These are phyloP conservation scores for Lactarius tabidus DNA, from an alignment of 768 basidiomycete species.

Conservation along the genomic window DNA sequence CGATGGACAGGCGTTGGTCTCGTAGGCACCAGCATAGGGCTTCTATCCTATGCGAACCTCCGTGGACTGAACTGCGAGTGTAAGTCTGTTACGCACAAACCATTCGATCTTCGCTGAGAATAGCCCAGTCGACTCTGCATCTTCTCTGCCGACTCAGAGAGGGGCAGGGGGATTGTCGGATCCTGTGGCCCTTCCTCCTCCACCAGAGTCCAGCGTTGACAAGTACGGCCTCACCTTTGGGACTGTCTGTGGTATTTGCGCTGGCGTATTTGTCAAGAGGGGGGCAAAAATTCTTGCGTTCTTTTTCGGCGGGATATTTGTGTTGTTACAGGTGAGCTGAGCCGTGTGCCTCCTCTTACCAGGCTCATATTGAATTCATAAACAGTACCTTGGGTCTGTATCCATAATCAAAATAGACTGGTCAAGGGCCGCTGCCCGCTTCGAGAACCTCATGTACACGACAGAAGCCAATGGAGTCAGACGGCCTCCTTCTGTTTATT, in stretches of 20 bases:
- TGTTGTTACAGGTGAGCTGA: constrained; percentile 80
- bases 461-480: constrained; percentile 50
- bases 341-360: constrained; percentile 25
- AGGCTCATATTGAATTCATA: background rate
- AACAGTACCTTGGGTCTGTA: constrained; percentile 73
- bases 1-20: constrained; percentile 8
- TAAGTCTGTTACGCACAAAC: background rate
- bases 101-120: background rate
- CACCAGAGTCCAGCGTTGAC: constrained; percentile 71
- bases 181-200: constrained; percentile 40
- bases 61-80: constrained; percentile 18
- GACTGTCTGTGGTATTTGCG: constrained; percentile 81
- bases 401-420: constrained; percentile 80
- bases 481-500: constrained; percentile 58
- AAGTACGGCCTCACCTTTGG: constrained; percentile 84
- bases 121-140: background rate
- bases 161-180: background rate
- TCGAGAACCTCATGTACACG: constrained; percentile 71
- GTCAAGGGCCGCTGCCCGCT: constrained; percentile 56
- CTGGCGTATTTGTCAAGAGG: constrained; percentile 93
- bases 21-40: constrained; percentile 13
- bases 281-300: constrained; percentile 84
- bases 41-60: constrained; percentile 7
- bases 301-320: constrained; percentile 84
- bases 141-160: constrained; percentile 3